These are phyloP conservation scores for Macrotyloma uniflorum DNA, from an alignment of 306 rosid genomes.

Conservation along the genomic window DNA sequence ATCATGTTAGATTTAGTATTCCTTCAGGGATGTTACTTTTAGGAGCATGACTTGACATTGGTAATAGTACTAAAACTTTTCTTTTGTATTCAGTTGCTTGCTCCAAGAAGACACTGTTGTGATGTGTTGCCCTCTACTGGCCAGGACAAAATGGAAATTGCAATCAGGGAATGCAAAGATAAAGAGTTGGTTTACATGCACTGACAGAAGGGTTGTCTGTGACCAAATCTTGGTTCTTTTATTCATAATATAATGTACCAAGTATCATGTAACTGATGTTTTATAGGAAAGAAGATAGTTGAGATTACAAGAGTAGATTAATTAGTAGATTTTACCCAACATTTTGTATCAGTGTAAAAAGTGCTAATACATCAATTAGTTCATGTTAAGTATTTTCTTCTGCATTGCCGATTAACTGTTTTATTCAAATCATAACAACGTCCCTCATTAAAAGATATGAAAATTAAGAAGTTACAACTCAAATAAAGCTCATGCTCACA, in stretches of 20 bases:
- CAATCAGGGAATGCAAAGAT: conserved; percentile 80
- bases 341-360: conserved; percentile 15
- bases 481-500: background rate
- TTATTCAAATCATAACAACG: conserved; percentile 7
- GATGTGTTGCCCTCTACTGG: conserved; percentile 63
- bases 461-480: background rate
- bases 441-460: background rate
- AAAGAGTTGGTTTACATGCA: conserved; percentile 73
- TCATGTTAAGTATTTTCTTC: background rate
- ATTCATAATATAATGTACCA: background rate
- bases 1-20: background rate
- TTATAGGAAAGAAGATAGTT: background rate
- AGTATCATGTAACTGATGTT: background rate
- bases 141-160: conserved; percentile 58
- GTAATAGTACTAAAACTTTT: conserved; percentile 15
- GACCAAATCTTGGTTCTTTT: conserved; percentile 12
- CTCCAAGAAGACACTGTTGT: conserved; percentile 94
- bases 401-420: background rate
- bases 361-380: background rate
- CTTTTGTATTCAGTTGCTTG: conserved; percentile 68
- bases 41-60: conserved; percentile 5
- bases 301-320: conserved; percentile 12
- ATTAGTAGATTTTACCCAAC: conserved; percentile 7
- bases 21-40: background rate
- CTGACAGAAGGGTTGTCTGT: conserved; percentile 23